A percentile compares a stretch with the other conserved stretches of the same genome.
Evolutionary conservation across 208 protist genomes (phyloP).

Genomic region (Trypanosoma brucei): DNA sequence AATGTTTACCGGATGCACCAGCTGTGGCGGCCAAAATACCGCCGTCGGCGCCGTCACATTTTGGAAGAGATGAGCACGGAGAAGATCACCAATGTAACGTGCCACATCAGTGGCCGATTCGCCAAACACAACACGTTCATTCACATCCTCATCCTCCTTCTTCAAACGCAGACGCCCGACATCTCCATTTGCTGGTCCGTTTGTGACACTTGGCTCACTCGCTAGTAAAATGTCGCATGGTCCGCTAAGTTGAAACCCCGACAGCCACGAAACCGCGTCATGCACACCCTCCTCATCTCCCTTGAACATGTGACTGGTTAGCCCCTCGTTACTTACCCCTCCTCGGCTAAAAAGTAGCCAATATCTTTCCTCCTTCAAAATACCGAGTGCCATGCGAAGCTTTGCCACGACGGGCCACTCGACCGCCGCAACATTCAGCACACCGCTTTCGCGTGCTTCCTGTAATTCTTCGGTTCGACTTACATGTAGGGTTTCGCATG

Average conservation of each 20-base stretch:
- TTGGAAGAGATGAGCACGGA: conserved; percentile 22
- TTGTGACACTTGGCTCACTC: conserved; percentile 17
- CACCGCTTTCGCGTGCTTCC: conserved; percentile 4
- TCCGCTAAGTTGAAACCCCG: neutral
- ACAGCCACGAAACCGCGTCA: conserved; percentile 11
- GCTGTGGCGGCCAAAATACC: conserved; percentile 48
- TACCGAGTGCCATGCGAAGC: conserved; percentile 14
- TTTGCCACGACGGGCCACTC: conserved; percentile 21
- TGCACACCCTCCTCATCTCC: conserved; percentile 14
- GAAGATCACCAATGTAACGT: conserved; percentile 21
- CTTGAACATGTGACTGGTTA: conserved; percentile 7
- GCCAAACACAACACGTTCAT: conserved; percentile 47
- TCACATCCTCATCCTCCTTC: conserved; percentile 9
- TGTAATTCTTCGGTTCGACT: conserved; percentile 1
- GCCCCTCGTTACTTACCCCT: neutral
- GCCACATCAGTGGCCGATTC: conserved; percentile 34
- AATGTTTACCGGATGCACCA: conserved; percentile 64
- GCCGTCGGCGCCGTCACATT: conserved; percentile 11
- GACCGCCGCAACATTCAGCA: neutral
- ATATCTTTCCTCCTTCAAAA: conserved; percentile 6
- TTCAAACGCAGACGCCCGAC: conserved; percentile 1
- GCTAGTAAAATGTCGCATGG: conserved; percentile 13
- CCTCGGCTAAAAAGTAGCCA: conserved; percentile 20
- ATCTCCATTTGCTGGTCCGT: neutral
- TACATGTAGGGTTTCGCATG: conserved; percentile 18